phyloP scores from a whole-genome alignment of 176 grass and related monocot genomes.

The Carex scoparia region DNA sequence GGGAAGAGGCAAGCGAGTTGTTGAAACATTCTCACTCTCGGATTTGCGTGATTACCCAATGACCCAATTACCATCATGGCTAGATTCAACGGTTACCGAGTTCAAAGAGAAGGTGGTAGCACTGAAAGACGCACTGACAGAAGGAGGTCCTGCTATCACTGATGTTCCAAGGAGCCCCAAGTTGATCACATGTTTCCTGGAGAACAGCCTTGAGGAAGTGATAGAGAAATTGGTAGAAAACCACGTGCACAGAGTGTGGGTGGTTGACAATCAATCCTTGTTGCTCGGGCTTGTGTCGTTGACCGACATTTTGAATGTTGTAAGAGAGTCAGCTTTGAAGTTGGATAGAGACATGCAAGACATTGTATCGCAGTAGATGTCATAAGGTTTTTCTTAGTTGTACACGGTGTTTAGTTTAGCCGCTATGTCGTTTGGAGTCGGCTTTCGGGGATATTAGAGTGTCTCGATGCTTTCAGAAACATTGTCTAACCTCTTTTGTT shows the following conservation, averaged over 20 bases:
- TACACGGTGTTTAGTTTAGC: background rate
- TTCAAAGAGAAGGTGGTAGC: slow-evolving; percentile 56
- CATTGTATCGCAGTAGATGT: slow-evolving; percentile 13
- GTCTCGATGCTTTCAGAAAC: background rate
- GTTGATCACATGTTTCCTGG: slow-evolving; percentile 47
- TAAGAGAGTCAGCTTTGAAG: slow-evolving; percentile 48
- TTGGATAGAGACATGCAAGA: slow-evolving; percentile 38
- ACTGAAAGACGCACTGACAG: slow-evolving; percentile 16
- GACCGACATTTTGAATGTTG: slow-evolving; percentile 45
- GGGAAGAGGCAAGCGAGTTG: slow-evolving; percentile 57
- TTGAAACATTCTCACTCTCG: slow-evolving; percentile 74
- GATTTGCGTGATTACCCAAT: slow-evolving; percentile 60
- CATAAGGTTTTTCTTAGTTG: background rate
- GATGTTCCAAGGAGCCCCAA: background rate
- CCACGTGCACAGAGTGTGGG: slow-evolving; percentile 82
- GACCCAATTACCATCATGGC: slow-evolving; percentile 43
- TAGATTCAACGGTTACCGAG: slow-evolving; percentile 41
- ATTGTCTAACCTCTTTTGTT: background rate
- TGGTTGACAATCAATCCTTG: slow-evolving; percentile 31
- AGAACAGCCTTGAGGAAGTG: slow-evolving; percentile 48
- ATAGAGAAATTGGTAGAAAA: slow-evolving; percentile 38
- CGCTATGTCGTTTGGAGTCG: background rate
- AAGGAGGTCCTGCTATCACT: background rate
- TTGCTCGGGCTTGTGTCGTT: slow-evolving; percentile 57
- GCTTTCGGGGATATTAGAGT: background rate